phyloP scores from a whole-genome alignment of 1,284 basidiomycete genomes.

The Puccinia horiana region DNA sequence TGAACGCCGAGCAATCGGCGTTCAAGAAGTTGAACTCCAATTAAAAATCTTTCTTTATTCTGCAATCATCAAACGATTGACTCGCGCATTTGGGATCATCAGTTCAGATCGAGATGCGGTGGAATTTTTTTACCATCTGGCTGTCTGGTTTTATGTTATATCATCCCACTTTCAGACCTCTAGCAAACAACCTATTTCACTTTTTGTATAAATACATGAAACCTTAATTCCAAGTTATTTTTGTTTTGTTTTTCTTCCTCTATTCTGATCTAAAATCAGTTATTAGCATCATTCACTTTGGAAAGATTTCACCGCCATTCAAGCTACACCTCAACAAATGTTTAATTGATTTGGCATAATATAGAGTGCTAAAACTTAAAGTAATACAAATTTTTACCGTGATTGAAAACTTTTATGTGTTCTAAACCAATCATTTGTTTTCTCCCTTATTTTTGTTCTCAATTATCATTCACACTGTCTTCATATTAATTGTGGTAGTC shows the following conservation, averaged over 20 bases:
- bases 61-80: not conserved
- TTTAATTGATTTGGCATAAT: too few species aligned
- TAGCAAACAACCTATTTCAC: too few species aligned
- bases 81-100: not conserved
- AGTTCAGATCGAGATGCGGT: too few species aligned
- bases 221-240: too few species aligned
- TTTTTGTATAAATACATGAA: too few species aligned
- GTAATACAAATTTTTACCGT: too few species aligned
- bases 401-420: too few species aligned
- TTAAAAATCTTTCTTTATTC: not conserved
- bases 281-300: too few species aligned
- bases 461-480: not conserved
- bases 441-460: not conserved
- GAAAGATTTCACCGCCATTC: too few species aligned
- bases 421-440: not conserved
- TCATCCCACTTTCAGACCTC: not conserved
- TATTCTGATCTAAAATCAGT: not conserved
- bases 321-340: too few species aligned
- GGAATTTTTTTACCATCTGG: not conserved
- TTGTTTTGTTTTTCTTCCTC: not conserved
- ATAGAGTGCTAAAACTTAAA: too few species aligned
- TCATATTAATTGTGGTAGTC: too few species aligned
- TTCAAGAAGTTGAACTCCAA: not conserved
- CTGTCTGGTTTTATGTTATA: not conserved
- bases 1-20: not conserved